A percentile compares a stretch with the other conserved stretches of the same genome.
Conservation (phyloP, 176 grass and related monocot species). For the Oryza glumipatula region DNA sequence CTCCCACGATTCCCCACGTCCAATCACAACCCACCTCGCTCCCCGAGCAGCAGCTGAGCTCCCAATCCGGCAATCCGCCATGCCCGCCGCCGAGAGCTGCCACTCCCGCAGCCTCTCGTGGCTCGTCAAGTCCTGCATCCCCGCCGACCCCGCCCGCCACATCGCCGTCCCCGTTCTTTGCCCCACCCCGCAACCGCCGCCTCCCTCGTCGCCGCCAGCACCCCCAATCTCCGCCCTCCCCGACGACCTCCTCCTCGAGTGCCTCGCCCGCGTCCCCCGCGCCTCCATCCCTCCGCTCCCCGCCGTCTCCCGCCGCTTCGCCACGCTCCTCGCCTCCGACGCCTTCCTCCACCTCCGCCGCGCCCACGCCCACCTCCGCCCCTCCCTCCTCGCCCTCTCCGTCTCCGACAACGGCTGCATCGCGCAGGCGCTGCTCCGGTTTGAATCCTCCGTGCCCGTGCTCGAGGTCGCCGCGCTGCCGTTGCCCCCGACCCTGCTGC, state of each 20-base stretch:
- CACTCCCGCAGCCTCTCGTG: slow-evolving; percentile 74
- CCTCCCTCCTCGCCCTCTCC: slow-evolving; percentile 57
- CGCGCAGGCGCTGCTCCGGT: slow-evolving; percentile 42
- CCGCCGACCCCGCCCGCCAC: slow-evolving; percentile 62
- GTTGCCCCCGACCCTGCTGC: slow-evolving; percentile 27
- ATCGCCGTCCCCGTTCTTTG: slow-evolving; percentile 32
- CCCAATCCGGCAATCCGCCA: slow-evolving; percentile 18
- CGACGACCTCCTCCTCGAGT: slow-evolving; percentile 77
- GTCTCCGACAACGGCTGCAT: slow-evolving; percentile 35
- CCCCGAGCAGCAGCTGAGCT: background rate
- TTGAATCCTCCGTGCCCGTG: background rate
- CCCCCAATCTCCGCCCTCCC: slow-evolving; percentile 50
- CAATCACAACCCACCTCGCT: slow-evolving; percentile 8
- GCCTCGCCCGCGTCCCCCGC: slow-evolving; percentile 58
- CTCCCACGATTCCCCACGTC: slow-evolving; percentile 19
- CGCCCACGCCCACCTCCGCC: slow-evolving; percentile 52
- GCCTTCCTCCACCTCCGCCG: slow-evolving; percentile 66
- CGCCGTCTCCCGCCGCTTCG: slow-evolving; percentile 71
- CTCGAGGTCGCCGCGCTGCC: slow-evolving; percentile 43
- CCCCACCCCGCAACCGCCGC: background rate
- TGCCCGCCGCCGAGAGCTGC: slow-evolving; percentile 62
- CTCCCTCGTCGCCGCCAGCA: slow-evolving; percentile 6
- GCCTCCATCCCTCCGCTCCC: slow-evolving; percentile 57
- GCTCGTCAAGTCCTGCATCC: slow-evolving; percentile 74
- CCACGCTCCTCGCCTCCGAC: slow-evolving; percentile 37